Conservation (phyloP, 177 flowering plant genomes). For the Vitis hybrid region DNA sequence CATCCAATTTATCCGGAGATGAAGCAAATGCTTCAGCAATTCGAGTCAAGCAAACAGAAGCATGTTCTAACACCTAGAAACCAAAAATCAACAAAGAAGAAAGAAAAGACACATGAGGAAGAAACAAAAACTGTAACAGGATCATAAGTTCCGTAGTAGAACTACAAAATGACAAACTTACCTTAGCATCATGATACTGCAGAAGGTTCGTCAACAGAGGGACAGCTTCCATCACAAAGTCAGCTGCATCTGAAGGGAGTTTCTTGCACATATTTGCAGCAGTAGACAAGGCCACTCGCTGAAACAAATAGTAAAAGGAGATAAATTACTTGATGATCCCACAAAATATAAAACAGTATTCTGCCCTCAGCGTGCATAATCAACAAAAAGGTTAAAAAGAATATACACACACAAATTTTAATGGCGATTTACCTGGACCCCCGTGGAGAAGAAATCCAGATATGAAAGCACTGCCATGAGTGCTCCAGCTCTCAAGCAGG, state of each 20-base stretch:
- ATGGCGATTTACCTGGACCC: conserved; percentile 71
- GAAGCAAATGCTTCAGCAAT: conserved; percentile 97
- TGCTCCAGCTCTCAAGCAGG: conserved; percentile 96
- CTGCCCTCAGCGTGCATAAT: no score
- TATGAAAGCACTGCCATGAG: conserved; percentile 98
- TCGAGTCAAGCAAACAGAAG: conserved; percentile 94
- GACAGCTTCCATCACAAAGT: conserved; percentile 99
- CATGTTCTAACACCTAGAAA: conserved; percentile 89
- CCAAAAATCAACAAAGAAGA: not conserved
- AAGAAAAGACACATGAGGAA: not conserved
- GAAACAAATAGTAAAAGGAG: conserved; percentile 13
- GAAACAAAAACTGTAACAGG: not conserved
- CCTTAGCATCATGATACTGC: conserved; percentile 98
- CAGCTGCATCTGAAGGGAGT: conserved; percentile 99
- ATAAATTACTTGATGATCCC: not conserved
- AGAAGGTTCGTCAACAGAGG: conserved; percentile 93
- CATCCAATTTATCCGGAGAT: conserved; percentile 88
- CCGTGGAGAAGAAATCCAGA: conserved; percentile 97
- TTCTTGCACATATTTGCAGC: conserved; percentile 99
- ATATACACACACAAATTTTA: not conserved
- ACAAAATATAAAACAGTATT: not conserved
- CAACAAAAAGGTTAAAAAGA: not conserved
- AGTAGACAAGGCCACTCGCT: conserved; percentile 97
- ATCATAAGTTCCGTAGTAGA: not conserved
- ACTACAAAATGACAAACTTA: conserved; percentile 11